Evolutionary conservation across 306 rosid species (phyloP), one percentile per base, ranked within the genome.

Genomic region (Canavalia ensiformis): DNA sequence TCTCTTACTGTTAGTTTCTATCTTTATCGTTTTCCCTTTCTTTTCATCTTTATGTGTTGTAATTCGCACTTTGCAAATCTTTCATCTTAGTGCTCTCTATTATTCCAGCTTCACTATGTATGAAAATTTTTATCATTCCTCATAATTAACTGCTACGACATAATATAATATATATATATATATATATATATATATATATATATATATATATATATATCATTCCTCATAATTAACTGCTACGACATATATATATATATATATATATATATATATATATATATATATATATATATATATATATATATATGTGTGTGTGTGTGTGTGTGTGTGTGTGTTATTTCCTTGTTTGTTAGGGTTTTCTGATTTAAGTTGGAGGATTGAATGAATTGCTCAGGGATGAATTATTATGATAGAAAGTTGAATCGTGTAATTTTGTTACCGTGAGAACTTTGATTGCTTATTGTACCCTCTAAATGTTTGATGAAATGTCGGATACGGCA

Each of bases 1-100:
- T 70, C 51, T 72, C 12, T 45, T 33, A 45, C 49, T 34, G 6
- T 5, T 78, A 0, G 0, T 8, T 65, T 30, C 11, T 1, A 30
- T 45, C 64, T 64, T 3, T 60, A 10, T 49, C 8, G 73, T 67
- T 78, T 44, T 7, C 5, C 45, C 5, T 57, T 74, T 34, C 1
- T 12, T 25, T 52, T 41, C 3, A 1, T 58, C 51, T 68, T 82
- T 39, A 39, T 81, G 89, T 75, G 11, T 30, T 81, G 37, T 86
- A 47, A 81, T 81, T 35, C 42, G 29, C 57, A 8, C n/a, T 5
- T 2, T 60, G 78, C 30, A 60, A 52, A 28, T 63, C 70, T 64
- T 33, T 54, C 8, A n/a, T 34, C 4, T 64, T 7, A 57, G 13
- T 44, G 25, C 39, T 8, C 35, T 18, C 25, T 7, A 18, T 66